A percentile compares a stretch with the other conserved stretches of the same genome.
phyloP scores from a whole-genome alignment of 768 basidiomycete genomes.

The Clitopilus passeckerianus region DNA sequence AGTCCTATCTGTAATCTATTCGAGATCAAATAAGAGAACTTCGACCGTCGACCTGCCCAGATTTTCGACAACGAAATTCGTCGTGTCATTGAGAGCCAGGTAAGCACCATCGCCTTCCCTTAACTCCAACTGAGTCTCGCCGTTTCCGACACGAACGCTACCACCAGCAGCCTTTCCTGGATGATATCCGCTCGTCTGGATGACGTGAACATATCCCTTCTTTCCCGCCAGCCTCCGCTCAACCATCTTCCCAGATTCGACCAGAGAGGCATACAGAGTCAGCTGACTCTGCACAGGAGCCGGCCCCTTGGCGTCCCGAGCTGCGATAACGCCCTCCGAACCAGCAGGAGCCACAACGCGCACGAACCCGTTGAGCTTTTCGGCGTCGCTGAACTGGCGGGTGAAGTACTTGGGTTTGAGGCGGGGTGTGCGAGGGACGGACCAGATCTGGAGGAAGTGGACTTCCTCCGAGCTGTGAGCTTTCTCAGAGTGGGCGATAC shows the following conservation, averaged over 20 bases:
- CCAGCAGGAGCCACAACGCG: conserved; percentile 73
- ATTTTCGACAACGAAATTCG: conserved; percentile 50
- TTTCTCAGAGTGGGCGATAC: conserved; percentile 77
- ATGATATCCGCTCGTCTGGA: conserved; percentile 84
- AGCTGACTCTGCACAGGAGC: conserved; percentile 74
- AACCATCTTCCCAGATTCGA: conserved; percentile 53
- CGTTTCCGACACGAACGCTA: conserved; percentile 43
- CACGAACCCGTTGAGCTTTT: conserved; percentile 72
- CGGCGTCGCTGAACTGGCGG: conserved; percentile 76
- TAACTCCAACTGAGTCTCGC: conserved; percentile 43
- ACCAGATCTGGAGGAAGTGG: conserved; percentile 54
- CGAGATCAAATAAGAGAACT: conserved; percentile 79
- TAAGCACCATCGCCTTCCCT: conserved; percentile 90
- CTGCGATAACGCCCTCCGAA: conserved; percentile 47
- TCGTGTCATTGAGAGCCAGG: conserved; percentile 42
- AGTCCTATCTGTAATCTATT: conserved; percentile 19
- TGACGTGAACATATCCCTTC: conserved; percentile 81
- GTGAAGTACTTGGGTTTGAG: conserved; percentile 84
- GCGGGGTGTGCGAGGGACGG: conserved; percentile 31
- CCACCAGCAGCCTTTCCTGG: conserved; percentile 50
- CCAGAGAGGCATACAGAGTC: conserved; percentile 69
- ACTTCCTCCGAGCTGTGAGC: conserved; percentile 35
- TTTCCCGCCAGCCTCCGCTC: conserved; percentile 43
- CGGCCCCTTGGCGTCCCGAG: conserved; percentile 70
- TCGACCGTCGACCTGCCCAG: conserved; percentile 64